Conservation (phyloP, 257 asterid species). For the Solanum pimpinellifolium region DNA sequence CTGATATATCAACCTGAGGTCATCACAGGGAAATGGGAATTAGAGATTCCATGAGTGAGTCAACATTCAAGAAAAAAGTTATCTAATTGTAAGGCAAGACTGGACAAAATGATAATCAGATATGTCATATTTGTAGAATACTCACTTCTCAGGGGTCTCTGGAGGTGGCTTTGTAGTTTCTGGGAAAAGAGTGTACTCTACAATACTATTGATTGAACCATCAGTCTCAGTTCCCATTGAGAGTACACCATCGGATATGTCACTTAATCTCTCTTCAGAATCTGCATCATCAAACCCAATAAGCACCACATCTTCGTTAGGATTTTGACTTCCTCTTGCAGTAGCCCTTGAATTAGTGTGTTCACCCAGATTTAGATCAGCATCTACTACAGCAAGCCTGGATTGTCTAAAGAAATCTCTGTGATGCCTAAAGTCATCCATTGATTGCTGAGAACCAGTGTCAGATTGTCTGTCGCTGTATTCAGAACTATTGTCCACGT, state of each 20-base stretch:
- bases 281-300: constrained; percentile 72
- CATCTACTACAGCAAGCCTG: constrained; percentile 44
- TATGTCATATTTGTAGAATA: constrained; percentile 1
- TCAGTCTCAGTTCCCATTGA: constrained; percentile 95
- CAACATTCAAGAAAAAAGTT: background rate
- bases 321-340: constrained; percentile 23
- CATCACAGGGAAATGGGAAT: background rate
- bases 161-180: constrained; percentile 44
- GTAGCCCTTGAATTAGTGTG: constrained; percentile 22
- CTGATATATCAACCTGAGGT: background rate
- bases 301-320: constrained; percentile 51
- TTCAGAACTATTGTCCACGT: constrained; percentile 64
- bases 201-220: constrained; percentile 63
- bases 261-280: constrained; percentile 85
- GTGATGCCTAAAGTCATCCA: constrained; percentile 68
- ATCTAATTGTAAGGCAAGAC: background rate
- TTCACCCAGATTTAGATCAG: constrained; percentile 17
- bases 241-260: constrained; percentile 89
- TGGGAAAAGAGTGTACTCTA: constrained; percentile 80
- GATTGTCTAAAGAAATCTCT: constrained; percentile 67
- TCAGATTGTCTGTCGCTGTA: constrained; percentile 81
- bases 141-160: constrained; percentile 56
- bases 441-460: constrained; percentile 75
- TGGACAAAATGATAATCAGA: background rate
- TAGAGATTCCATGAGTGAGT: background rate